phyloP scores from a whole-genome alignment of 2,329 filamentous ascomycete species.

The Falciphora oryzae region DNA sequence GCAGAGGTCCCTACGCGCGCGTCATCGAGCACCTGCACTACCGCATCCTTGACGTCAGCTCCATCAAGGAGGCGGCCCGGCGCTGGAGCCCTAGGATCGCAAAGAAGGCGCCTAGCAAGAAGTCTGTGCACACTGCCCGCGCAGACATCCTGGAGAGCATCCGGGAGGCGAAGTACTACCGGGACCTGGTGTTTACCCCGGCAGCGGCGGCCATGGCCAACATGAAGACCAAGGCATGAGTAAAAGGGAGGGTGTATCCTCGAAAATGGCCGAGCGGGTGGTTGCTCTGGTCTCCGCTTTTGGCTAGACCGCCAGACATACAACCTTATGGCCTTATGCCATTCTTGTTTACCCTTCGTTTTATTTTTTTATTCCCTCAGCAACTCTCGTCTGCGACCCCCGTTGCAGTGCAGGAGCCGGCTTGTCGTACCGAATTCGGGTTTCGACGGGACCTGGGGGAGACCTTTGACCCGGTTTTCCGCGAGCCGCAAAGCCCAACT shows the following conservation, averaged over 20 bases:
- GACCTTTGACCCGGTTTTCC: not conserved
- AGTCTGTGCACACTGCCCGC: constrained; percentile 71
- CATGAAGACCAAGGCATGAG: not conserved
- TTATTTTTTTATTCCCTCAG: not conserved
- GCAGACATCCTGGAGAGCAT: constrained; percentile 96
- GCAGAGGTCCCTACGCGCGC: constrained; percentile 63
- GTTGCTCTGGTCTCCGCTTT: not conserved
- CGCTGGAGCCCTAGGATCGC: constrained; percentile 63
- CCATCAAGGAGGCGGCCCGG: constrained; percentile 82
- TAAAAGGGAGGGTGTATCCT: not conserved
- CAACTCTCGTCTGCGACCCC: not conserved
- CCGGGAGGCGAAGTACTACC: constrained; percentile 81
- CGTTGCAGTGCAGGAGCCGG: not conserved
- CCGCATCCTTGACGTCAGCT: constrained; percentile 85
- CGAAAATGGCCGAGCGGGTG: no score
- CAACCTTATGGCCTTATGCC: not conserved
- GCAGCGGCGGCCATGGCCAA: not conserved
- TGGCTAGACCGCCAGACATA: not conserved
- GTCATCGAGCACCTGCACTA: constrained; percentile 79
- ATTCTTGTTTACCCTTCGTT: not conserved
- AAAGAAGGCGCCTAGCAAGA: constrained; percentile 61
- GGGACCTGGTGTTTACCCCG: constrained; percentile 57
- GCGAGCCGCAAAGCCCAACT: not conserved
- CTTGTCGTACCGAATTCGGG: not conserved
- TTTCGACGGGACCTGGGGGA: not conserved